Evolutionary conservation across 1,284 basidiomycete genomes (phyloP).

Genomic region (Vanrija pseudolonga): DNA sequence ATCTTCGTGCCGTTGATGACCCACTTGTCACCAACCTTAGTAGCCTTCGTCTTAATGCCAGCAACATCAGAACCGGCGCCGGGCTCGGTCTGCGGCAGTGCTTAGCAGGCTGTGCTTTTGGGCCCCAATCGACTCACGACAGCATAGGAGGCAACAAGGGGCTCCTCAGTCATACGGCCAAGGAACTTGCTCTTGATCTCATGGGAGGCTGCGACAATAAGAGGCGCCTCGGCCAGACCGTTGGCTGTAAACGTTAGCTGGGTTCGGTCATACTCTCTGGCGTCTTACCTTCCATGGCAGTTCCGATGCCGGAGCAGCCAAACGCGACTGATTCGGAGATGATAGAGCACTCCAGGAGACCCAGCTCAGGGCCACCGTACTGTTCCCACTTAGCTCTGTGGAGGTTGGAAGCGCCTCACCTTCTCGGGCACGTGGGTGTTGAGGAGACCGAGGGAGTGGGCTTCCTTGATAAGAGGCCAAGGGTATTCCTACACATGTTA

Average conservation of each 20-base stretch:
- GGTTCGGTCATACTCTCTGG: no score
- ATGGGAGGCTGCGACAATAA: conserved; percentile 54
- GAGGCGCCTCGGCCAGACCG: conserved; percentile 55
- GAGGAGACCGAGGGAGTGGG: conserved; percentile 52
- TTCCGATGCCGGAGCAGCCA: conserved; percentile 57
- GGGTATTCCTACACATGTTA: conserved; percentile 49
- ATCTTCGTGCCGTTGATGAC: conserved; percentile 55
- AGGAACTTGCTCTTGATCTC: conserved; percentile 56
- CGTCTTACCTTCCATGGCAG: conserved; percentile 48
- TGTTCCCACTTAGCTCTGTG: conserved; percentile 16
- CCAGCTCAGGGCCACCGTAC: conserved; percentile 55
- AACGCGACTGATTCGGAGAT: conserved; percentile 54
- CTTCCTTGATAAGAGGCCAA: conserved; percentile 56
- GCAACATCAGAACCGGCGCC: conserved; percentile 57
- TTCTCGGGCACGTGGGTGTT: conserved; percentile 53
- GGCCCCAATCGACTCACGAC: conserved; percentile 34
- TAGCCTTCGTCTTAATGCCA: conserved; percentile 52
- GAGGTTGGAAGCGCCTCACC: conserved; percentile 21
- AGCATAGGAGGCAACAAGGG: conserved; percentile 56
- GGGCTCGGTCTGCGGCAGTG: conserved; percentile 50
- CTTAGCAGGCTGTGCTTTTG: no score
- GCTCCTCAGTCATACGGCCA: conserved; percentile 58
- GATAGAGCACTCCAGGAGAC: conserved; percentile 53
- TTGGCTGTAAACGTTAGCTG: conserved; percentile 35
- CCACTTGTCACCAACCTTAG: conserved; percentile 55